These are phyloP conservation scores for Paraphaeosphaeria minitans DNA, from an alignment of 2,329 filamentous ascomycete genomes.

Conservation along the genomic window DNA sequence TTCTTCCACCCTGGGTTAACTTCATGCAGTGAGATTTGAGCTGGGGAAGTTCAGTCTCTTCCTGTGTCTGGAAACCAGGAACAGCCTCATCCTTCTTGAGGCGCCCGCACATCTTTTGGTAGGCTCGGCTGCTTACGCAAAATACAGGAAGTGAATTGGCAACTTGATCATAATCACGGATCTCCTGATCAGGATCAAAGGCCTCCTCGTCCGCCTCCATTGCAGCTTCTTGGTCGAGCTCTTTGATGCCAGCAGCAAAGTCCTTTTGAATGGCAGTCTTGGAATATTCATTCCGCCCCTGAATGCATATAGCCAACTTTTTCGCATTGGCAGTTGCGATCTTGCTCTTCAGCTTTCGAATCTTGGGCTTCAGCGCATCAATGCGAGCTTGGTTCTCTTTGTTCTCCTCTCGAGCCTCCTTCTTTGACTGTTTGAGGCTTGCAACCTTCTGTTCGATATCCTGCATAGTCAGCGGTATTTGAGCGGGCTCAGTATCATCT, in stretches of 20 bases:
- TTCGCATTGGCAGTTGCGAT: constrained; percentile 40
- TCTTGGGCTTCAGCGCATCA: constrained; percentile 33
- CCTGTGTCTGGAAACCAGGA: constrained; percentile 57
- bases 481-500: constrained; percentile 28
- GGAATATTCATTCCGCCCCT: constrained; percentile 62
- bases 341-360: constrained; percentile 36
- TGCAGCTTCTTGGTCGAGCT: constrained; percentile 63
- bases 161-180: constrained; percentile 63
- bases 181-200: constrained; percentile 61
- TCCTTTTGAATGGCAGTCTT: constrained; percentile 61
- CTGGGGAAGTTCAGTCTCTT: constrained; percentile 65
- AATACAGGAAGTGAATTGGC: constrained; percentile 65
- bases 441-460: constrained; percentile 52
- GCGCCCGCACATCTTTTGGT: constrained; percentile 65
- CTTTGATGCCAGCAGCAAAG: constrained; percentile 64
- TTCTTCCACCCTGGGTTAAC: constrained; percentile 58
- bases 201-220: constrained; percentile 59
- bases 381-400: constrained; percentile 37
- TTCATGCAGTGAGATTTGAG: constrained; percentile 64
- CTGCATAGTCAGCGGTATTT: constrained; percentile 48
- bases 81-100: constrained; percentile 59
- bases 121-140: constrained; percentile 66
- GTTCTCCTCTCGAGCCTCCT: constrained; percentile 43
- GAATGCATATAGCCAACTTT: constrained; percentile 55
- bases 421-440: constrained; percentile 52